phyloP scores from a whole-genome alignment of 495 filamentous ascomycete species.

The Talaromyces adpressus region DNA sequence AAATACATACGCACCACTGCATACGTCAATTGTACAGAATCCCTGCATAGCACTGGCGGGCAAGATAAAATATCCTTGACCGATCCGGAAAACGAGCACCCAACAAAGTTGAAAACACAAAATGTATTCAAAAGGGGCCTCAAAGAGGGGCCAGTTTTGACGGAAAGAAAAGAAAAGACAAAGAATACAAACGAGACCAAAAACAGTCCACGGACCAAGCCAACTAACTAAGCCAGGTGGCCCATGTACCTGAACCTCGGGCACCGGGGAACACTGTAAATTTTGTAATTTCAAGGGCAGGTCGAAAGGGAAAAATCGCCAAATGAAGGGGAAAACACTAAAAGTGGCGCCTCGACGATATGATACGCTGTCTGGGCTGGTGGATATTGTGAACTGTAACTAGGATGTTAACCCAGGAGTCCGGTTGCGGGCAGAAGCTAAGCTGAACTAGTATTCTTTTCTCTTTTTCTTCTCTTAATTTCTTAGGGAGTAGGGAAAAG shows the following conservation, averaged over 20 bases:
- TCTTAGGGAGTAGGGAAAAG: background rate
- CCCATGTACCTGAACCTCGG: conserved; percentile 2
- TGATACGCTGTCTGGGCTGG: conserved; percentile 4
- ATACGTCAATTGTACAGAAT: background rate
- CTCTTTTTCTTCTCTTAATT: conserved; percentile 2
- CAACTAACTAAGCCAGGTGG: background rate
- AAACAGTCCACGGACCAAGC: background rate
- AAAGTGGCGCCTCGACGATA: background rate
- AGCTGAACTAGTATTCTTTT: background rate
- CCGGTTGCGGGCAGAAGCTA: conserved; percentile 7
- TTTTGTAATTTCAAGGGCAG: background rate
- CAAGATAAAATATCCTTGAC: background rate
- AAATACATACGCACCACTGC: background rate
- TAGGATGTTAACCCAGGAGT: conserved; percentile 4
- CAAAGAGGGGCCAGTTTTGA: background rate
- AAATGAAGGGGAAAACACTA: background rate
- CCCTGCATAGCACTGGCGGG: background rate
- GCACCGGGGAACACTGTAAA: background rate
- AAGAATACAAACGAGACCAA: background rate
- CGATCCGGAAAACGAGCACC: background rate
- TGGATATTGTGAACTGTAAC: background rate
- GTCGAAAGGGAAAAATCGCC: background rate
- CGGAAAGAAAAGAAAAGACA: background rate
- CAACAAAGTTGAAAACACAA: background rate
- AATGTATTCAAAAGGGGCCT: background rate